A percentile compares a stretch with the other conserved stretches of the same genome.
phyloP scores from a whole-genome alignment of 352 stramenopile species.

The Blastocystis hominis region DNA sequence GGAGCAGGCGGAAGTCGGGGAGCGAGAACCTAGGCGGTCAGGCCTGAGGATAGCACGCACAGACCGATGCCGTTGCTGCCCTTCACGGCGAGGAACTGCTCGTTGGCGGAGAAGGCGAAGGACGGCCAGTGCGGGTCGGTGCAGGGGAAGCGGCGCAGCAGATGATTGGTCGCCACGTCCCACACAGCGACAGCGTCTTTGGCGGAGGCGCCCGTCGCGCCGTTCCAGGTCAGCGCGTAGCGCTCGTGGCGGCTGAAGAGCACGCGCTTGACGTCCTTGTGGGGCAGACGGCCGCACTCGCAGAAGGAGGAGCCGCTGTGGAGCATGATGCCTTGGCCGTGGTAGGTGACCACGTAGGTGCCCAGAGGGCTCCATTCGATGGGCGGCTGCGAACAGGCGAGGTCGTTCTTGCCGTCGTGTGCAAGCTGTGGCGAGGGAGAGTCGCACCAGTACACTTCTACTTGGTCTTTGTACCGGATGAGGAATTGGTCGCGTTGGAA shows the following conservation, averaged over 20 bases:
- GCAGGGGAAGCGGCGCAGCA: slow-evolving; percentile 35
- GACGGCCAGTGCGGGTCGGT: not conserved
- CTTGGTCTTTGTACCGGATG: not conserved
- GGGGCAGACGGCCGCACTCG: not conserved
- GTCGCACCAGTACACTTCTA: slow-evolving; percentile 1
- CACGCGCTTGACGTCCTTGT: not conserved
- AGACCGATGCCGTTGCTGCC: slow-evolving; percentile 13
- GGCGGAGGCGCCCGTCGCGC: not conserved
- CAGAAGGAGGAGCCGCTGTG: not conserved
- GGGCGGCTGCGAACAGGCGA: not conserved
- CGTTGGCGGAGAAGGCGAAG: slow-evolving; percentile 1
- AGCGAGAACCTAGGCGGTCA: not conserved
- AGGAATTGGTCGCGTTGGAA: slow-evolving; percentile 25
- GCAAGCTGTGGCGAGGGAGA: not conserved
- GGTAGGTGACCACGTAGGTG: slow-evolving; percentile 12
- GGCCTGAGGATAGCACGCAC: not conserved
- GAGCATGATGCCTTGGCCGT: not conserved
- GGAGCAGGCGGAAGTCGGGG: not conserved
- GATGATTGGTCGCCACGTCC: not conserved
- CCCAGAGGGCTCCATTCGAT: not conserved
- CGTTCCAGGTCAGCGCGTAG: slow-evolving; percentile 35
- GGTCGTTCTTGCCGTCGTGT: not conserved
- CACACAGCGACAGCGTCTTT: slow-evolving; percentile 9
- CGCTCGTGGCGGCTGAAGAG: not conserved
- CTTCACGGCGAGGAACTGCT: slow-evolving; percentile 13